Percentiles rank a stretch among this genome's conserved stretches.
Evolutionary conservation across 768 basidiomycete species (phyloP).

Genomic region (Suillus brevipes): DNA sequence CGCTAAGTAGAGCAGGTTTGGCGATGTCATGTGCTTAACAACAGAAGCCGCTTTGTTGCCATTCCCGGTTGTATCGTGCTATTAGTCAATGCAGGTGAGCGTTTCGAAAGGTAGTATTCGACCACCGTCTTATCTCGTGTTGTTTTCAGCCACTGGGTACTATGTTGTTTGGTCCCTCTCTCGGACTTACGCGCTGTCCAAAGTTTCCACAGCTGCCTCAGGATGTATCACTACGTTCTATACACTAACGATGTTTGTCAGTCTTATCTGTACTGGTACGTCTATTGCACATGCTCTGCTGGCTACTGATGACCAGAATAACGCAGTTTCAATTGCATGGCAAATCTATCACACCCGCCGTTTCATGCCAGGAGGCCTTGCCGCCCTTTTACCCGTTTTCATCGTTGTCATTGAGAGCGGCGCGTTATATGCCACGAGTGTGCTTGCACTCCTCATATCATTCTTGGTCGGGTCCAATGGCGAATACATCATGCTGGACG

Average conservation of each 20-base stretch:
- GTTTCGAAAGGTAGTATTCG: neutral
- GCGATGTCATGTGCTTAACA: neutral
- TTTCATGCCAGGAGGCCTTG: slow-evolving; percentile 4
- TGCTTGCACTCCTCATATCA: slow-evolving; percentile 3
- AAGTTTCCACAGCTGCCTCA: neutral
- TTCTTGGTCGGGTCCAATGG: slow-evolving; percentile 5
- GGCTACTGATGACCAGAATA: neutral
- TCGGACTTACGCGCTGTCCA: neutral
- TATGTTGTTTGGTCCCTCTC: slow-evolving; percentile 4
- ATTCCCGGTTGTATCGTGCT: neutral
- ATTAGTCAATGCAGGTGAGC: neutral
- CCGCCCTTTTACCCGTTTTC: slow-evolving; percentile 6
- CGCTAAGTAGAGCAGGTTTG: neutral
- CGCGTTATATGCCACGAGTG: slow-evolving; percentile 7
- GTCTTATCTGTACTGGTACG: neutral
- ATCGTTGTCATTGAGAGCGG: slow-evolving; percentile 11
- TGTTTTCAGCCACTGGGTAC: neutral
- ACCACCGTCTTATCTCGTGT: neutral
- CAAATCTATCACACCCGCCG: slow-evolving; percentile 8
- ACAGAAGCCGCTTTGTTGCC: neutral
- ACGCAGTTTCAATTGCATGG: slow-evolving; percentile 3
- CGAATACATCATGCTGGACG: neutral
- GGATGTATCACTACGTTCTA: neutral
- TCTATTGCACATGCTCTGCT: neutral
- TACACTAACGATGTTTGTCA: neutral